A percentile compares a stretch with the other conserved stretches of the same genome.
These are phyloP conservation scores for Gloeophyllum trabeum DNA, from an alignment of 768 basidiomycete genomes.

Conservation along the genomic window DNA sequence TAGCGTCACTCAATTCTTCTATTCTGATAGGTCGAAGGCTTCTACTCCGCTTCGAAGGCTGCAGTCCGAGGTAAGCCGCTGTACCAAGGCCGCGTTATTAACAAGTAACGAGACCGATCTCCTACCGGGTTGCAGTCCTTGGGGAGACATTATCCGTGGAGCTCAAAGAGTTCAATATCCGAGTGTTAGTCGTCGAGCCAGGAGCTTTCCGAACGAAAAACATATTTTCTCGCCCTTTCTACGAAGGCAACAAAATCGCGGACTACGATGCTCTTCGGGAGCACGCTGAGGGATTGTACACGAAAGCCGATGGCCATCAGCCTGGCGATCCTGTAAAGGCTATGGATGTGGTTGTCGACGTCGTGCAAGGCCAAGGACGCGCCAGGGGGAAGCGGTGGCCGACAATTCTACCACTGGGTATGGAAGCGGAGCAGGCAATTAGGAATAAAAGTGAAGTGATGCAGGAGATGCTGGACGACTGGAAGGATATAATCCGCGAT, in stretches of 20 bases:
- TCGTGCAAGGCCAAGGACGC: conserved; percentile 21
- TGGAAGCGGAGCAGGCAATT: conserved; percentile 16
- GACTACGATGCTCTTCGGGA: neutral
- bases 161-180: conserved; percentile 42
- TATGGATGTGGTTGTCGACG: conserved; percentile 20
- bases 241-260: neutral
- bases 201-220: conserved; percentile 34
- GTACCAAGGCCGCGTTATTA: neutral
- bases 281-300: neutral
- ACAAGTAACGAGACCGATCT: neutral
- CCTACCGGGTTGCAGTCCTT: conserved; percentile 27
- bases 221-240: neutral
- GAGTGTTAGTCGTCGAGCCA: conserved; percentile 45
- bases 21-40: conserved; percentile 17
- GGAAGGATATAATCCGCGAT: conserved; percentile 14
- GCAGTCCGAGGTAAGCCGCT: conserved; percentile 37
- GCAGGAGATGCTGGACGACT: conserved; percentile 17
- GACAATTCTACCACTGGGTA: conserved; percentile 14
- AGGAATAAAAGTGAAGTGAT: conserved; percentile 13
- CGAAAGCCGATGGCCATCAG: conserved; percentile 5
- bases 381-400: conserved; percentile 18
- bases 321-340: conserved; percentile 21
- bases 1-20: no score
- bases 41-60: conserved; percentile 47
- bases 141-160: conserved; percentile 43